phyloP scores from a whole-genome alignment of 2,329 filamentous ascomycete genomes.

The Drechslerella dactyloides region DNA sequence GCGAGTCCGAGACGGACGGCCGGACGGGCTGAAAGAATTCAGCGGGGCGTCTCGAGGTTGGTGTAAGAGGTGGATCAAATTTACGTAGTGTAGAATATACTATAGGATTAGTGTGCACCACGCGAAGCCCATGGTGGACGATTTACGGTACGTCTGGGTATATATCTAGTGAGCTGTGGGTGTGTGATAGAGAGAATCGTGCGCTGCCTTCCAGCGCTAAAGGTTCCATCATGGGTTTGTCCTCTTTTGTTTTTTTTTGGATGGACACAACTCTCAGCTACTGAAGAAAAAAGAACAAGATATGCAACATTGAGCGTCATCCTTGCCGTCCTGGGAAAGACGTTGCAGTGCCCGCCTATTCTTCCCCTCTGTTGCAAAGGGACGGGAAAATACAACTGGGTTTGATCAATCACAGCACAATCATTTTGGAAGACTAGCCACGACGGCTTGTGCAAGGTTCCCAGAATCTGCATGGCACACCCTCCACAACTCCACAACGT shows the following conservation, averaged over 20 bases:
- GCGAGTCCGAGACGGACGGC: not conserved
- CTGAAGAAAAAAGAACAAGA: not conserved
- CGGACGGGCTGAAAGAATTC: not conserved
- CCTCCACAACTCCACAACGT: constrained; percentile 43
- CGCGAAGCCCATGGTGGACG: not conserved
- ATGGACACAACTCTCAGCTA: not conserved
- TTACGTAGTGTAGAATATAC: not conserved
- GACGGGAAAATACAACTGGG: not conserved
- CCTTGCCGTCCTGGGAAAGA: not conserved
- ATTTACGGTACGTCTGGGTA: not conserved
- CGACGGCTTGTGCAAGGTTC: constrained; percentile 28
- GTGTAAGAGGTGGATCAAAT: not conserved
- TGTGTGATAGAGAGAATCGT: not conserved
- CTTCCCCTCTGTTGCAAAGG: constrained; percentile 8
- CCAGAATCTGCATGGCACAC: constrained; percentile 50
- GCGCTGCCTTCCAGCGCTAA: not conserved
- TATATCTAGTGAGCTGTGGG: not conserved
- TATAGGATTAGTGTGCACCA: not conserved
- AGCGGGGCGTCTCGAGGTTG: not conserved
- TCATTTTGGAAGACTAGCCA: constrained; percentile 3
- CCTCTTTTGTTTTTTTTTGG: no score
- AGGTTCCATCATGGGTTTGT: not conserved
- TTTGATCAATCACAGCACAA: constrained; percentile 20
- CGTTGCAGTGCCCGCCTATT: constrained; percentile 8
- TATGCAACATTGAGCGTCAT: not conserved